Base-by-base conservation (phyloP, 805 yeast genomes). In the Hanseniaspora pseudoguilliermondii region DNA sequence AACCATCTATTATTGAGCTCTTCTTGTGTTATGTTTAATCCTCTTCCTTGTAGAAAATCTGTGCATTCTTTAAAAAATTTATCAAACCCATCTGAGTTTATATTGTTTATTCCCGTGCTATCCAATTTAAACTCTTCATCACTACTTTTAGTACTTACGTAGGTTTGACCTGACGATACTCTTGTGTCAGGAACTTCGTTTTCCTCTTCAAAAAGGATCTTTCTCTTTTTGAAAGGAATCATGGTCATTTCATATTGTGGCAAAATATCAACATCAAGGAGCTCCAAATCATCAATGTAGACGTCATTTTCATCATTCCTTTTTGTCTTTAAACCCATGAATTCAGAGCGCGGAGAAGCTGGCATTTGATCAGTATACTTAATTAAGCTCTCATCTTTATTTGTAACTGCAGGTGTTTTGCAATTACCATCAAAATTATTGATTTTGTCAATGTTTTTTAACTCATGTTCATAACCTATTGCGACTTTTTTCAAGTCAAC, bases 201-300 rank as follows among this genome's bases (percentile, higher is more conserved):
- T 18, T 40, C 29, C 5, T 29, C 15, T 9, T 15, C 29, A 29
- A 20, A 29, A n/a, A 16, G 5, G 13, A 21, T 21, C 36, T 53
- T 53, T 46, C 48, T 48, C 23, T 25, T 44, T 39, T 53, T 53
- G 27, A 46, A 53, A 9, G 56, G 56, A 16, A 53, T 53, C 56
- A 53, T 53, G 23, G 56, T 53, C 56, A 53, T 53, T 16, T 53
- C 50, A 21, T 44, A 23, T 15, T 53, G 48, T 8, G 49, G 50
- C 13, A 46, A 29, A 5, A 34, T 39, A n/a, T 38, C 32, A 15
- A 38, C 21, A 11, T 40, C 50, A 11, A 38, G 32, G 4, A 35
- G 43, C 10, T 53, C 50, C 6, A 53, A 21, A 39, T 53, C 50
- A 15, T 46, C 46, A 6, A 39, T 18, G 25, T 29, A 27, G 2